Base-by-base conservation (phyloP, 805 yeast species). In the Metschnikowia kofuensis region DNA sequence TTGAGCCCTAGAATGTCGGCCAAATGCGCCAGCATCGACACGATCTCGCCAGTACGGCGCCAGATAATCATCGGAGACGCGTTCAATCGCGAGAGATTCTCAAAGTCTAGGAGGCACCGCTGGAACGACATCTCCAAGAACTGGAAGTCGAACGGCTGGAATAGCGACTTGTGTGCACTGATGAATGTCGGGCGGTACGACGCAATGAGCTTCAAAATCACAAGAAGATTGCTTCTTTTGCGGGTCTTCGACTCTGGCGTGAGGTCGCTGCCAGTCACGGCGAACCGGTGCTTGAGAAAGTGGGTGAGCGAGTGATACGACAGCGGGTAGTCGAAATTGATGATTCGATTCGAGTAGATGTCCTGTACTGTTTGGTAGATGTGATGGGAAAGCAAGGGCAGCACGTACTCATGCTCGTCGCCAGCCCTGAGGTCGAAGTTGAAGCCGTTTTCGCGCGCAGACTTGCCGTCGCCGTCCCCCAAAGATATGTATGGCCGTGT, bases 21-120 rank as follows among this genome's bases (percentile, higher is more conserved):
- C 59, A 88, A 80, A 58, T 87, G 94, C 53, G 84, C 82, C 6
- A 90, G 85, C 9, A 86, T 80, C 8, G 87, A 87, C 10, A 87
- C 90, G 38, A 89, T 83, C 62, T 88, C 95, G 9, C 95, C 95
- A 0, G 95, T 85, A 37, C 96, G 70, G 58, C 96, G 74, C 96
- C 96, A 88, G 54, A 87, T 84, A 14, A 87, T 82, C 2, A 92
- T 84, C 1, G 96, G 96, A 1, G 88, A 80, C 10, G 90, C 85
- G 15, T 85, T 82, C 49, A 83, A 59, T 21, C 72, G 69, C 40
- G 68, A 61, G 12, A 76, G 66, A 50, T 70, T 68, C 63, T 72
- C 69, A 68, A 73, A 62, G 69, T 81, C 74, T 49, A 75, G 56
- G 55, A 69, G 65, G 32, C 69, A 72, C 43, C 76, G 59, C 60